Evolutionary conservation across 2,329 filamentous ascomycete genomes (phyloP).

Genomic region (Eutypella sp.): DNA sequence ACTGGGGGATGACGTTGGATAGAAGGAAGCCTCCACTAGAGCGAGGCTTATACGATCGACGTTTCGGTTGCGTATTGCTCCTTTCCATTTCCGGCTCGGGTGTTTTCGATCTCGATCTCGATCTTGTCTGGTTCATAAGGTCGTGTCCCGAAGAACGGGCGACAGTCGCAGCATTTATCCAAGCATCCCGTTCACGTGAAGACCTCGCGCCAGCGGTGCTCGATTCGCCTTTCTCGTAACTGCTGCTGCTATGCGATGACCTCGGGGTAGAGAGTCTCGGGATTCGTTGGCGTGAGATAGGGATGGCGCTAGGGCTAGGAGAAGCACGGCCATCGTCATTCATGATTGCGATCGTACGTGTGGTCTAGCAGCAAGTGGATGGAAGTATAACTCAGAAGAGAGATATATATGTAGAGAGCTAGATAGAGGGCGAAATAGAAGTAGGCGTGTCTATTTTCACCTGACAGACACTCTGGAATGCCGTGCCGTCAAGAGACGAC

Average conservation of each 20-base stretch:
- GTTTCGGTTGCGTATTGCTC: slow-evolving; percentile 18
- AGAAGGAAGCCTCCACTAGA: slow-evolving; percentile 49
- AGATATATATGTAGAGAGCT: too few species aligned
- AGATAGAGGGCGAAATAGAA: too few species aligned
- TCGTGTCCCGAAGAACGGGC: slow-evolving; percentile 12
- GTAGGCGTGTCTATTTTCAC: too few species aligned
- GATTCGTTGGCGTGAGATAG: slow-evolving; percentile 12
- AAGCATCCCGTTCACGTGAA: slow-evolving; percentile 16
- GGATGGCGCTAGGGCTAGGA: slow-evolving; percentile 12
- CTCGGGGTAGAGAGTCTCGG: slow-evolving; percentile 23
- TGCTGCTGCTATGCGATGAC: slow-evolving; percentile 27
- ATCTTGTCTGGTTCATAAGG: slow-evolving; percentile 7
- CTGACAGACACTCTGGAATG: too few species aligned
- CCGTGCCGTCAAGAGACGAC: too few species aligned
- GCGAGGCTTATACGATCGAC: slow-evolving; percentile 36
- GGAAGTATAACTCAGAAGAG: too few species aligned
- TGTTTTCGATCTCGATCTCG: slow-evolving; percentile 11
- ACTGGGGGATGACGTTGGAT: slow-evolving; percentile 34
- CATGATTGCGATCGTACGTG: slow-evolving; percentile 27
- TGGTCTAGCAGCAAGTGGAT: too few species aligned
- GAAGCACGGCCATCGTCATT: slow-evolving; percentile 25
- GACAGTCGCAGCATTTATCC: slow-evolving; percentile 11
- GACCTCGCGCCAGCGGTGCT: slow-evolving; percentile 31
- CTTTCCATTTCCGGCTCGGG: slow-evolving; percentile 11
- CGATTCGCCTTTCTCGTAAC: slow-evolving; percentile 41